A percentile compares a stretch with the other conserved stretches of the same genome.
Conservation (phyloP, 2,329 filamentous ascomycete genomes). For the Monosporascus sp. region DNA sequence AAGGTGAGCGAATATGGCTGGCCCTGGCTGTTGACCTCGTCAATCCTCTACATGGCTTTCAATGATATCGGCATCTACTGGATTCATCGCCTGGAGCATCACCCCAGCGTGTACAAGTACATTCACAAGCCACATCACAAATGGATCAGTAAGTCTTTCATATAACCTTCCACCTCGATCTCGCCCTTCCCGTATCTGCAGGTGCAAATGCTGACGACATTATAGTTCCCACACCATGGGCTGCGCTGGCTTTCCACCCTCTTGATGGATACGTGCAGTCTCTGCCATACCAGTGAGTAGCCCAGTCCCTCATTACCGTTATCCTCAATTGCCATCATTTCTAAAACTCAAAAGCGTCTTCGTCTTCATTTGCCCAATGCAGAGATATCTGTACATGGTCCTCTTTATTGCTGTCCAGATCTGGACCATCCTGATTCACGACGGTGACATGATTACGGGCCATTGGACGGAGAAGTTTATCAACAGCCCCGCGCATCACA, state of each 20-base stretch:
- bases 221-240: constrained; percentile 41
- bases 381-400: constrained; percentile 39
- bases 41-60: constrained; percentile 39
- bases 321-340: neutral
- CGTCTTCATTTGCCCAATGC: constrained; percentile 40
- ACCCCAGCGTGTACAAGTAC: constrained; percentile 42
- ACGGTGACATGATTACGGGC: constrained; percentile 44
- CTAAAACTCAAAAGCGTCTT: constrained; percentile 27
- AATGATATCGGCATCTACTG: constrained; percentile 44
- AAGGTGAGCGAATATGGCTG: constrained; percentile 34
- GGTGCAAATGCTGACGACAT: neutral
- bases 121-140: constrained; percentile 46
- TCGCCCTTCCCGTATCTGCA: neutral
- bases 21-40: constrained; percentile 34
- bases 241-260: constrained; percentile 43
- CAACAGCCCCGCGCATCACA: constrained; percentile 45
- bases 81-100: constrained; percentile 36
- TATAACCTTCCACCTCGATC: too few species aligned
- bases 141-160: constrained; percentile 30
- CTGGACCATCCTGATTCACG: constrained; percentile 46
- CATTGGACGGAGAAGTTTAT: constrained; percentile 42
- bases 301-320: neutral
- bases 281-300: constrained; percentile 40
- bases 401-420: constrained; percentile 41
- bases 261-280: constrained; percentile 42